Evolutionary conservation across 768 basidiomycete genomes (phyloP), one percentile per base, ranked within the genome.

Genomic region (Coprinellus aureogranulatus): DNA sequence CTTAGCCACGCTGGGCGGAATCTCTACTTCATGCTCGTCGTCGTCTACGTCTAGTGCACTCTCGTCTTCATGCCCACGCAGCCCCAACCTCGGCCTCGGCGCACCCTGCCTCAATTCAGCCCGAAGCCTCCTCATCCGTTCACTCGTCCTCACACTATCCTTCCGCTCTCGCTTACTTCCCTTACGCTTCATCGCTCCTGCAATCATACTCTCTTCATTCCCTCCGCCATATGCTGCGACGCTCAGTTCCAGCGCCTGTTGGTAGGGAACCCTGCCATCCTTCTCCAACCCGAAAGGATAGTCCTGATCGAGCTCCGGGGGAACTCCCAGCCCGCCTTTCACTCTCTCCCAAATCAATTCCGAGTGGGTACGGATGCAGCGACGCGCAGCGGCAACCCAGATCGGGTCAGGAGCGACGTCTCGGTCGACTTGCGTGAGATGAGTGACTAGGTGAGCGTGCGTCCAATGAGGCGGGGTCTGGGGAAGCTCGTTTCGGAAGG

Each of bases 261-360:
- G 42, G 31, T 34, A 53, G 3, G 51, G 51, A 50, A 58, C 53
- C 30, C 37, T 45, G n/a, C 18, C 31, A 37, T n/a, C n/a, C n/a
- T n/a, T n/a, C n/a, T n/a, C n/a, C n/a, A n/a, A n/a, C n/a, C n/a
- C n/a, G n/a, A 73, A 70, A 30, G 75, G 71, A 26, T 78, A 80
- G 45, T 89, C 86, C 30, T 85, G 71, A 62, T 92, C 88, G 22
- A 95, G 76, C 64, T 95, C 92, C 0, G 87, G 88, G 10, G 94
- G 93, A 4, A 94, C 87, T 4, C 94, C 94, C 1, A 97, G 76
- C 0, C 90, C 92, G 28, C 85, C 88, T 65, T 94, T 94, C 65
- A 95, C 76, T 56, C 92, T 83, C 69, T 95, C 92, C 94, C 94
- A 97, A 55, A 95, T 87, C 40, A 93, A 83, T 65, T 95, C 93